A percentile compares a stretch with the other conserved stretches of the same genome.
These are phyloP conservation scores for Salix purpurea DNA, from an alignment of 345 rosid genomes.

Conservation along the genomic window DNA sequence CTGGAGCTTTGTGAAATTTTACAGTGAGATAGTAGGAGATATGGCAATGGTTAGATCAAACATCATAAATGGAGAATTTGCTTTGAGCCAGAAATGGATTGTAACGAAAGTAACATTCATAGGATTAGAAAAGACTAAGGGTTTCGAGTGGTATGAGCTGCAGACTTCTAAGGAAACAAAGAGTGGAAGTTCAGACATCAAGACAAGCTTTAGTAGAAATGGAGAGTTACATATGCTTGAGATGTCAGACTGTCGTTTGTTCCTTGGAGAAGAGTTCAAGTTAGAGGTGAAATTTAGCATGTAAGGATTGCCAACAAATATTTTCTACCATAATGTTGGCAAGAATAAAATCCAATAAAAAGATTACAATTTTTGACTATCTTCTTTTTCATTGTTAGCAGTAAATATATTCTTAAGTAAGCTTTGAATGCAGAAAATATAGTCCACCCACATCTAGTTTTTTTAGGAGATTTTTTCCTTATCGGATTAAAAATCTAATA, in stretches of 20 bases:
- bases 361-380: too few relatives aligned
- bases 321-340: too few relatives aligned
- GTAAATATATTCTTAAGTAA: too few relatives aligned
- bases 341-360: too few relatives aligned
- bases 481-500: too few relatives aligned
- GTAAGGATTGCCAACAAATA: not conserved
- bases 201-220: slow-evolving; percentile 10
- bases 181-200: slow-evolving; percentile 4
- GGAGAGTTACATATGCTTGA: slow-evolving; percentile 30
- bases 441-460: too few relatives aligned
- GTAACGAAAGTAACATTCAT: slow-evolving; percentile 47
- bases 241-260: not conserved
- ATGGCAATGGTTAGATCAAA: slow-evolving; percentile 31
- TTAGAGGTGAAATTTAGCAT: slow-evolving; percentile 26
- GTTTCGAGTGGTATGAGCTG: slow-evolving; percentile 24
- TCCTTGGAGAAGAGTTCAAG: slow-evolving; percentile 25
- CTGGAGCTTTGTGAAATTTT: slow-evolving; percentile 54
- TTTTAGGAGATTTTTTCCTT: too few relatives aligned
- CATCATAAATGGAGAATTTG: slow-evolving; percentile 46
- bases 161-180: slow-evolving; percentile 7
- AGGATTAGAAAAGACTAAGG: slow-evolving; percentile 34
- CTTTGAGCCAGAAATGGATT: slow-evolving; percentile 42
- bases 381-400: too few relatives aligned
- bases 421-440: too few relatives aligned
- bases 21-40: slow-evolving; percentile 19